Conservation (phyloP, 495 filamentous ascomycete genomes). For the Aspergillus cavernicola region DNA sequence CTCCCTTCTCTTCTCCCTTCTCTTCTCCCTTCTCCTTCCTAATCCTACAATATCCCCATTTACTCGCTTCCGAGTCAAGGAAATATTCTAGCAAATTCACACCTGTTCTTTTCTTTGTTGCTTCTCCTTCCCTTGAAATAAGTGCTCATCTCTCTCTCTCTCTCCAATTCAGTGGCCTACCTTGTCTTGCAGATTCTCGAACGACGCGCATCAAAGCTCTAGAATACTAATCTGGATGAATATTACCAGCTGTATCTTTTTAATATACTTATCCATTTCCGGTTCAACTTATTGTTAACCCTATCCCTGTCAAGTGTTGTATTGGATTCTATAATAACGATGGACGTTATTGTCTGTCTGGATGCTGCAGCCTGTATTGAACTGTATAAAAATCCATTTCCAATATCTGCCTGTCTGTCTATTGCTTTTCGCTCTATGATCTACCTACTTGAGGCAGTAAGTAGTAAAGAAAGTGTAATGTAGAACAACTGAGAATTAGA, state of each 20-base stretch:
- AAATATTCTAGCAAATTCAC: slow-evolving; percentile 14
- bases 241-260: not conserved
- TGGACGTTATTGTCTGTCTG: no score
- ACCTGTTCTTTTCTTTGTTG: not conserved
- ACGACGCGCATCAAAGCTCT: slow-evolving; percentile 1
- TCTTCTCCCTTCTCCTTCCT: not conserved
- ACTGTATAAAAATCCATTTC: no score
- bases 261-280: not conserved
- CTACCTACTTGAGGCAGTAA: no score
- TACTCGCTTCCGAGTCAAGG: not conserved
- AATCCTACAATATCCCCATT: not conserved
- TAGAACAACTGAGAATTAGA: no score
- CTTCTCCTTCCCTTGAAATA: not conserved
- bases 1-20: not conserved
- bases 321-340: no score
- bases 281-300: not conserved
- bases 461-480: no score
- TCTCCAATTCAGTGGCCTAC: slow-evolving; percentile 1
- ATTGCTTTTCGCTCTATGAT: no score
- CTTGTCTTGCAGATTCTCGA: slow-evolving; percentile 4
- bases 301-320: no score
- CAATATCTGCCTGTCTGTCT: no score
- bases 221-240: slow-evolving; percentile 1
- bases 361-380: no score
- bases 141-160: not conserved